Percentiles rank a stretch among this genome's conserved stretches.
Conservation (phyloP, 192 early-diverging fungal species). For the Helicostylum pulchrum region DNA sequence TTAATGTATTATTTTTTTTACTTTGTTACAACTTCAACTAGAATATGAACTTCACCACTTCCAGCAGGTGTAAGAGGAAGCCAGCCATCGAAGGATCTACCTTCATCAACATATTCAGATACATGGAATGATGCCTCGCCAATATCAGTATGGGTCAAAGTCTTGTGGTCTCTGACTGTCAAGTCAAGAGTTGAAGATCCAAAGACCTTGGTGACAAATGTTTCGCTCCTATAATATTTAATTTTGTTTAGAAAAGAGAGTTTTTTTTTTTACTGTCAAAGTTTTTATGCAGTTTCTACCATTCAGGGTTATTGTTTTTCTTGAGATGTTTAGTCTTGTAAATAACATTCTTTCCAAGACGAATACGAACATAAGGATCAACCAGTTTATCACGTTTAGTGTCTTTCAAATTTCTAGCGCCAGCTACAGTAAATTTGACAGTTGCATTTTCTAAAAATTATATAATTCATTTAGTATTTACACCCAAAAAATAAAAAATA, state of each 20-base stretch:
- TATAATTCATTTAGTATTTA: neutral
- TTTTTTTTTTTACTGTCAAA: neutral
- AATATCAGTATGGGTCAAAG: conserved; percentile 54
- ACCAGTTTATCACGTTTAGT: conserved; percentile 5
- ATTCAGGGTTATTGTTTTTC: conserved; percentile 59
- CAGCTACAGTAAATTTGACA: conserved; percentile 39
- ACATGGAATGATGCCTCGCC: conserved; percentile 56
- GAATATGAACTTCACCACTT: conserved; percentile 23
- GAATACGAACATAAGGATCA: conserved; percentile 62
- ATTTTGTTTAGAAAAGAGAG: no score
- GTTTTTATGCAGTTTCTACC: conserved; percentile 37
- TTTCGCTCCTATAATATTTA: conserved; percentile 32
- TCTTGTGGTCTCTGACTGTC: conserved; percentile 62
- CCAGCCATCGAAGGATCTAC: conserved; percentile 25
- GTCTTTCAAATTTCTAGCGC: conserved; percentile 38
- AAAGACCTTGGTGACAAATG: conserved; percentile 20
- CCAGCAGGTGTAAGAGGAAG: conserved; percentile 22
- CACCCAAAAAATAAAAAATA: neutral
- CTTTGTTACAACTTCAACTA: conserved; percentile 13
- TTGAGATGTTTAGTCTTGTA: conserved; percentile 65
- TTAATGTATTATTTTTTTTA: no score
- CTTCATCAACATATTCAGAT: conserved; percentile 43
- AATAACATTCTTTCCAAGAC: conserved; percentile 54
- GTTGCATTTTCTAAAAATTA: conserved; percentile 33
- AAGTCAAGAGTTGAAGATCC: conserved; percentile 44